Evolutionary conservation across 768 basidiomycete genomes (phyloP).

Genomic region (Macrolepiota dolichaula): DNA sequence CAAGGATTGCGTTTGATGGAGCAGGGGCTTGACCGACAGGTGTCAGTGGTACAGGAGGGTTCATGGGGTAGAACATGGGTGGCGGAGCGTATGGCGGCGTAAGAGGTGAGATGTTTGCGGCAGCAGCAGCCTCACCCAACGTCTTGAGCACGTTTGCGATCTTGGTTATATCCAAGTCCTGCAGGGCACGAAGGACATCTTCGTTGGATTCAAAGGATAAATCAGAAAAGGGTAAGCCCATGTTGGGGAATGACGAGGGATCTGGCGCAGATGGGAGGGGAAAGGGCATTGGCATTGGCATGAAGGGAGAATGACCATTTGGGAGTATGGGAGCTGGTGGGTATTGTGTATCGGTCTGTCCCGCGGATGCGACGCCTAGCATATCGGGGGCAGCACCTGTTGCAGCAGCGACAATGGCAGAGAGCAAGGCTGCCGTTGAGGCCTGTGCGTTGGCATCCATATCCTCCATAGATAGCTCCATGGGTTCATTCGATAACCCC

Average conservation of each 20-base stretch:
- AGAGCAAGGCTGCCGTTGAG: slow-evolving; percentile 56
- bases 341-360: slow-evolving; percentile 2
- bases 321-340: not conserved
- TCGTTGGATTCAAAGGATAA: slow-evolving; percentile 57
- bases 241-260: slow-evolving; percentile 11
- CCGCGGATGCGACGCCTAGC: not conserved
- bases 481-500: too few species aligned
- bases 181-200: slow-evolving; percentile 68
- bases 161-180: slow-evolving; percentile 70
- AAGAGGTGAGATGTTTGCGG: slow-evolving; percentile 32
- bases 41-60: slow-evolving; percentile 25
- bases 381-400: slow-evolving; percentile 40
- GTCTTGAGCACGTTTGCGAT: slow-evolving; percentile 65
- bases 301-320: slow-evolving; percentile 19
- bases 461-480: slow-evolving; percentile 22
- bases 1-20: slow-evolving; percentile 40
- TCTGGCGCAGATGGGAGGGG: slow-evolving; percentile 15
- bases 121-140: slow-evolving; percentile 54
- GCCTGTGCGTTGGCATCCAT: slow-evolving; percentile 38
- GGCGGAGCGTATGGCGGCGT: slow-evolving; percentile 10
- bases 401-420: slow-evolving; percentile 64
- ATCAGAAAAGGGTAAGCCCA: slow-evolving; percentile 30
- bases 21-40: slow-evolving; percentile 39
- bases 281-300: slow-evolving; percentile 24
- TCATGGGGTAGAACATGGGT: slow-evolving; percentile 18